Conservation (phyloP, 2,329 filamentous ascomycete species). For the Fusarium scirpi region DNA sequence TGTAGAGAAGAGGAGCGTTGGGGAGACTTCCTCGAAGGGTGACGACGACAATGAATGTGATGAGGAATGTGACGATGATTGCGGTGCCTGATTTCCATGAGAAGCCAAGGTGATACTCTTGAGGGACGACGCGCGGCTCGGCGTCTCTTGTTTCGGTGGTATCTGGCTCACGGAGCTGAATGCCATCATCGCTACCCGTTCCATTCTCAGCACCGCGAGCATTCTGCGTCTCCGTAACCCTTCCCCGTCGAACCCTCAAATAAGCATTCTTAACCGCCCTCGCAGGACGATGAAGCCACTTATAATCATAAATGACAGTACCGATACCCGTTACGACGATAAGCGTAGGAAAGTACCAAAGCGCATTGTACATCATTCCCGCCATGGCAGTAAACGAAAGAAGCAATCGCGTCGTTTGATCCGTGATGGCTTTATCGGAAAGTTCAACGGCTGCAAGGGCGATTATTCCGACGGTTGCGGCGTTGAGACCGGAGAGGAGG, state of each 20-base stretch:
- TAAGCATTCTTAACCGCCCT: background rate
- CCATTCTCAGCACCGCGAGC: background rate
- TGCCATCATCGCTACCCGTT: rapidly evolving
- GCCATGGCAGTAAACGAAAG: conserved; percentile 73
- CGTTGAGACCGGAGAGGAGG: conserved; percentile 77
- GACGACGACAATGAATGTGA: conserved; percentile 68
- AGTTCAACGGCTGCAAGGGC: conserved; percentile 76
- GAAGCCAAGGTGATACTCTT: conserved; percentile 53
- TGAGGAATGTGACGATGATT: conserved; percentile 63
- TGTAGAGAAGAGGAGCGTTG: conserved; percentile 61
- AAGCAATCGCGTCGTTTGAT: conserved; percentile 70
- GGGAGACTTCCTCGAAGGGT: conserved; percentile 59
- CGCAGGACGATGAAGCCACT: conserved; percentile 56
- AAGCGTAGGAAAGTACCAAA: conserved; percentile 80
- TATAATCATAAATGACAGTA: background rate
- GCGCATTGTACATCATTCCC: conserved; percentile 75
- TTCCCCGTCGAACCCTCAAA: rapidly evolving
- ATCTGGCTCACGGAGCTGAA: background rate
- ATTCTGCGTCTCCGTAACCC: rapidly evolving
- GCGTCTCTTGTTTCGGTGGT: rapidly evolving
- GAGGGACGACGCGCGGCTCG: conserved; percentile 49
- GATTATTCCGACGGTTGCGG: conserved; percentile 78
- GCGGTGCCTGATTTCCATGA: conserved; percentile 59
- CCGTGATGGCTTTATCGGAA: conserved; percentile 74
- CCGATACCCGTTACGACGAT: background rate